A percentile compares a stretch with the other conserved stretches of the same genome.
These are phyloP conservation scores for Avena sativa DNA, from an alignment of 176 grass and related monocot species.

Conservation along the genomic window DNA sequence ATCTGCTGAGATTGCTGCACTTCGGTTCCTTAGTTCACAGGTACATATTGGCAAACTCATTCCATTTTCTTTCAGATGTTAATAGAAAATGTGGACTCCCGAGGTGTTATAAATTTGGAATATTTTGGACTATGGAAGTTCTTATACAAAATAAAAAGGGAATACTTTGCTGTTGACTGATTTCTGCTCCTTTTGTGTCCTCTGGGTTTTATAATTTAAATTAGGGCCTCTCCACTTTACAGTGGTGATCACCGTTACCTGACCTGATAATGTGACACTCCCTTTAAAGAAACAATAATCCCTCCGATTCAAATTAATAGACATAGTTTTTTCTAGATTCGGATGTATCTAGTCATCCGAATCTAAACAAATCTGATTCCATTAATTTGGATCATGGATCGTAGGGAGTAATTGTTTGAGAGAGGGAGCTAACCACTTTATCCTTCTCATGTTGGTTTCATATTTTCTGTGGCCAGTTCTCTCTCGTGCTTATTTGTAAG, in stretches of 20 bases:
- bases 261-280: not conserved
- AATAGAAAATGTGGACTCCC: slow-evolving; percentile 11
- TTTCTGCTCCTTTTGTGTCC: not conserved
- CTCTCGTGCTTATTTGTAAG: not conserved
- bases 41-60: slow-evolving; percentile 40
- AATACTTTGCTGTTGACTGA: not conserved
- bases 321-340: too few relatives aligned
- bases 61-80: slow-evolving; percentile 15
- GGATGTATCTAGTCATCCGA: too few relatives aligned
- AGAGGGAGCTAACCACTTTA: not conserved
- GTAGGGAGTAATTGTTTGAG: too few relatives aligned
- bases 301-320: too few relatives aligned
- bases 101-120: slow-evolving; percentile 15
- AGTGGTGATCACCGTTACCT: not conserved
- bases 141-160: not conserved
- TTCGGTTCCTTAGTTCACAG: slow-evolving; percentile 94
- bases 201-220: not conserved
- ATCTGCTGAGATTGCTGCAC: slow-evolving; percentile 92
- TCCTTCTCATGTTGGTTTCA: not conserved
- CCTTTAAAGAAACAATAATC: not conserved
- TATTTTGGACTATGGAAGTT: slow-evolving; percentile 14
- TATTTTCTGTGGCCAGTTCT: not conserved
- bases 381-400: too few relatives aligned
- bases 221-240: not conserved
- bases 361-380: too few relatives aligned